Percentiles rank a stretch among this genome's conserved stretches.
phyloP scores from a whole-genome alignment of 1,139 yeast genomes.

The Diutina ranongensis region DNA sequence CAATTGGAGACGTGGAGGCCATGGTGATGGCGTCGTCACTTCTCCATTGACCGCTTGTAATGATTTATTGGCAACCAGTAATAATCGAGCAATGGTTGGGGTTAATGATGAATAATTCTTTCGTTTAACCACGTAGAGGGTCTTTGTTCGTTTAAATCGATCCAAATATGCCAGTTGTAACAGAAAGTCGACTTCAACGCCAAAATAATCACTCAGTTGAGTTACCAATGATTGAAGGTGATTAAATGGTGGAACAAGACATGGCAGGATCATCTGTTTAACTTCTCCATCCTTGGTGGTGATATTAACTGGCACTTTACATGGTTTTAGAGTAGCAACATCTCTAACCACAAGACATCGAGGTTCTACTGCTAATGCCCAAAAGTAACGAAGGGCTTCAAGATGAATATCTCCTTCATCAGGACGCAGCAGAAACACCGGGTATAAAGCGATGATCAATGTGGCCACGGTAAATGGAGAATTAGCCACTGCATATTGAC shows the following conservation, averaged over 20 bases:
- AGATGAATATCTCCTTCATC: constrained; percentile 21
- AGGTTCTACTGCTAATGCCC: constrained; percentile 80
- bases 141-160: constrained; percentile 33
- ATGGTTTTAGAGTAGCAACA: constrained; percentile 44
- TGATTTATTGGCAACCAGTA: constrained; percentile 13
- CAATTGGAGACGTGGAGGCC: constrained; percentile 16
- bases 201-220: constrained; percentile 31
- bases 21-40: constrained; percentile 17
- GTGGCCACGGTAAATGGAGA: constrained; percentile 61
- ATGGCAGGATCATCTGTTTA: constrained; percentile 39
- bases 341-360: constrained; percentile 72
- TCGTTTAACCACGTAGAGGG: constrained; percentile 39
- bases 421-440: constrained; percentile 43
- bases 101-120: constrained; percentile 30
- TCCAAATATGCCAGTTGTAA: constrained; percentile 26
- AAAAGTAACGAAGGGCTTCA: constrained; percentile 82
- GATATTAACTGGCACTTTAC: constrained; percentile 39
- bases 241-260: constrained; percentile 53
- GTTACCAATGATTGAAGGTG: constrained; percentile 34
- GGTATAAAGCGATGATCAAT: constrained; percentile 64
- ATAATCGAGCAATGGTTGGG: constrained; percentile 24
- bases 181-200: constrained; percentile 29
- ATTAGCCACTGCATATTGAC: constrained; percentile 70
- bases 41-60: constrained; percentile 21
- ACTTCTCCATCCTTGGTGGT: constrained; percentile 26